Percentiles rank a stretch among this genome's conserved stretches.
phyloP scores from a whole-genome alignment of 805 yeast genomes.

The Cyberlindnera xylosilytica region DNA sequence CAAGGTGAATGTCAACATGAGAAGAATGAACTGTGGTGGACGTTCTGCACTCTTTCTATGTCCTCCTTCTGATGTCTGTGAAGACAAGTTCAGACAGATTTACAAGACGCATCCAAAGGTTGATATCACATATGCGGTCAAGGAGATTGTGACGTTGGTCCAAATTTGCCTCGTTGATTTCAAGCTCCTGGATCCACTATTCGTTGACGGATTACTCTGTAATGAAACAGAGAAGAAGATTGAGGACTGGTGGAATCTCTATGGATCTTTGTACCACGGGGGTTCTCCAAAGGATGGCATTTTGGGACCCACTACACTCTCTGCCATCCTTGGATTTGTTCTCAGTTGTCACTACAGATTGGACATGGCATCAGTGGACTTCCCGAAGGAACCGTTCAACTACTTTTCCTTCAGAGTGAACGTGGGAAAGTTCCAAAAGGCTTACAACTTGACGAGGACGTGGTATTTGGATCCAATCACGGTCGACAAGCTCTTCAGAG shows the following conservation, averaged over 20 bases:
- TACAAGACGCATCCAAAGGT: conserved; percentile 52
- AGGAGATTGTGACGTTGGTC: conserved; percentile 66
- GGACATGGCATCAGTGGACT: conserved; percentile 54
- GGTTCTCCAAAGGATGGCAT: conserved; percentile 46
- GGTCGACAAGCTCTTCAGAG: conserved; percentile 42
- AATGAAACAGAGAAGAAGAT: conserved; percentile 72
- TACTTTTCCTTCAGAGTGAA: conserved; percentile 64
- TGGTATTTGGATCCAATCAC: conserved; percentile 58
- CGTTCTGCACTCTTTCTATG: conserved; percentile 71
- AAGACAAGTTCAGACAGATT: conserved; percentile 75
- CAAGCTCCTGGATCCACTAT: conserved; percentile 61
- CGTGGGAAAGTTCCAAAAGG: conserved; percentile 76
- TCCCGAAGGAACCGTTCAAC: conserved; percentile 85
- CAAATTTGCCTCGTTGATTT: conserved; percentile 80
- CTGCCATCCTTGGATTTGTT: conserved; percentile 78
- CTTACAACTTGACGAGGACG: conserved; percentile 48
- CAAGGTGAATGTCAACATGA: conserved; percentile 71
- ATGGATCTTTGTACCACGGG: conserved; percentile 50
- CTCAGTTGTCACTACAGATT: conserved; percentile 63
- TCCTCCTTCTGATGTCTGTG: conserved; percentile 72
- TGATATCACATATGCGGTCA: conserved; percentile 26
- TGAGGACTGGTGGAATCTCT: conserved; percentile 74
- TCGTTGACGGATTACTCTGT: conserved; percentile 85
- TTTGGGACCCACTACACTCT: conserved; percentile 64
- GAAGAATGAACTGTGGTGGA: conserved; percentile 79